Conservation (phyloP, 345 rosid species). For the Rubroshorea leprosula region DNA sequence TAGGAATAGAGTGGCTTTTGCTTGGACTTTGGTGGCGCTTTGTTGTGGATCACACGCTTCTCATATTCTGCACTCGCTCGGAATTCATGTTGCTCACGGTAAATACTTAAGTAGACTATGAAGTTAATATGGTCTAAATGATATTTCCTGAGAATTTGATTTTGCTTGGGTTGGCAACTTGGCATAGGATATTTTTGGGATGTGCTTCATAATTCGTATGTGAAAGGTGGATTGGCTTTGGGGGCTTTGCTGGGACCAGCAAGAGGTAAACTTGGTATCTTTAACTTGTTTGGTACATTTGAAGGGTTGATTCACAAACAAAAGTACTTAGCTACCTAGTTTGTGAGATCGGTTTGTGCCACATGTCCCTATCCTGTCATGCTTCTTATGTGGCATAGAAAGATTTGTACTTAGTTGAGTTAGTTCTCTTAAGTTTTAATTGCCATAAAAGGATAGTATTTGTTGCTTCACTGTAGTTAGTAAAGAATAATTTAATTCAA, state of each 20-base stretch:
- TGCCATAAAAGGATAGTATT: too few species aligned
- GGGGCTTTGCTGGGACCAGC: conserved; percentile 92
- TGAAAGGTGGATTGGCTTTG: conserved; percentile 76
- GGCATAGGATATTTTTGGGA: conserved; percentile 66
- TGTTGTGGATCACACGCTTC: conserved; percentile 94
- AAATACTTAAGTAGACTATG: conserved; percentile 6
- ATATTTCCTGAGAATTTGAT: too few species aligned
- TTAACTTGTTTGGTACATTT: neutral
- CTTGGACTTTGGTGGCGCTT: conserved; percentile 92
- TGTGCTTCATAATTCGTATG: conserved; percentile 68
- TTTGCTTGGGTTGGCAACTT: too few species aligned
- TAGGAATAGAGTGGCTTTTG: conserved; percentile 81
- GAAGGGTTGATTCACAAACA: neutral
- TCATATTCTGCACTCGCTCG: conserved; percentile 79
- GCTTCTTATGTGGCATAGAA: neutral
- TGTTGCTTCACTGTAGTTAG: neutral
- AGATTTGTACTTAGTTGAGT: neutral
- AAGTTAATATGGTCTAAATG: neutral
- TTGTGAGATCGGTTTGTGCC: too few species aligned
- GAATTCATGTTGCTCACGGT: conserved; percentile 87
- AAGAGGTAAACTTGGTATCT: conserved; percentile 52
- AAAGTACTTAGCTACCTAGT: too few species aligned
- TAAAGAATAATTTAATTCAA: conserved; percentile 6
- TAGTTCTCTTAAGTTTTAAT: neutral
- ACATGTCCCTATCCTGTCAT: too few species aligned